A percentile compares a stretch with the other conserved stretches of the same genome.
phyloP scores from a whole-genome alignment of 495 filamentous ascomycete species.

The Aspergillus hancockii region DNA sequence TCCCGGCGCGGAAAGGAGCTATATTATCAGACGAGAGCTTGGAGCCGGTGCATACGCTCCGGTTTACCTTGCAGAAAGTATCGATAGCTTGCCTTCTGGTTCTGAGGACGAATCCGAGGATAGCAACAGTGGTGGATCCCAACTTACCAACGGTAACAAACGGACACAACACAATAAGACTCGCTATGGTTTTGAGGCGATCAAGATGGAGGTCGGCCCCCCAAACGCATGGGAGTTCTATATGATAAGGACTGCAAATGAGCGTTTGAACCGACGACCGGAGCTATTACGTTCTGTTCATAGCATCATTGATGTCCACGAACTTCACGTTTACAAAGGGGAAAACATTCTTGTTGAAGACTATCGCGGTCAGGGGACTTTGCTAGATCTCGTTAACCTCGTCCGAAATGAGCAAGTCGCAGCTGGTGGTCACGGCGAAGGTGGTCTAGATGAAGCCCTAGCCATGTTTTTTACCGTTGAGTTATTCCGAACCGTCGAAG shows the following conservation, averaged over 20 bases:
- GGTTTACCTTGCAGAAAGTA: constrained; percentile 84
- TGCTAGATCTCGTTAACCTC: constrained; percentile 89
- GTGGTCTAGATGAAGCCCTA: constrained; percentile 80
- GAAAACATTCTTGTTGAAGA: constrained; percentile 88
- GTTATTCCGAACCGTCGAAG: constrained; percentile 86
- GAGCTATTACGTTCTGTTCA: constrained; percentile 59
- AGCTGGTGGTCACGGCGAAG: constrained; percentile 42
- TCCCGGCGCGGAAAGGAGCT: constrained; percentile 55
- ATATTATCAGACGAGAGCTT: constrained; percentile 82
- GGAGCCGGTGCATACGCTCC: constrained; percentile 93
- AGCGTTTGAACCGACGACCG: constrained; percentile 59
- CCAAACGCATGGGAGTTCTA: constrained; percentile 94
- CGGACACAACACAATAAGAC: constrained; percentile 23
- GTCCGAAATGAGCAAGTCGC: constrained; percentile 65
- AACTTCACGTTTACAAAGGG: constrained; percentile 83
- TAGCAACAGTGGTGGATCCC: constrained; percentile 23
- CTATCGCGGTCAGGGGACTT: constrained; percentile 84
- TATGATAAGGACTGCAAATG: constrained; percentile 81
- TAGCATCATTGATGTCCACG: constrained; percentile 77
- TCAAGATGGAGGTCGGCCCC: constrained; percentile 87
- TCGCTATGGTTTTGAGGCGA: constrained; percentile 68
- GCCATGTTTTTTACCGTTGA: constrained; percentile 96
- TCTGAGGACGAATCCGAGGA: constrained; percentile 45
- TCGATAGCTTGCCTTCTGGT: constrained; percentile 46
- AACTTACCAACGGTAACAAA: constrained; percentile 13